Evolutionary conservation across 345 rosid genomes (phyloP).

Genomic region (Fremontodendron californicum): DNA sequence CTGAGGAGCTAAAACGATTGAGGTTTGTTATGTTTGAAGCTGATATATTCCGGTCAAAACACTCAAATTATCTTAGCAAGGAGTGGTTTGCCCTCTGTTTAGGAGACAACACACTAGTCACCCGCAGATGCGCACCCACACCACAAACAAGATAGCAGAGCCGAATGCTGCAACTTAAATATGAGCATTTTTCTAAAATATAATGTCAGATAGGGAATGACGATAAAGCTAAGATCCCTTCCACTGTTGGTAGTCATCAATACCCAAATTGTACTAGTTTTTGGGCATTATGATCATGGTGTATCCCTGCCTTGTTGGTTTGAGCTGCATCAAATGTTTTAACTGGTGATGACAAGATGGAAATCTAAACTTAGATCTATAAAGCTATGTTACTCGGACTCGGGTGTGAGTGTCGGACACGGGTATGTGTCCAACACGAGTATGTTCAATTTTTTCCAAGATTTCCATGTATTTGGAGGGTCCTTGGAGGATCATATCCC

Average conservation of each 20-base stretch:
- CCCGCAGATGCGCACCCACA: background rate
- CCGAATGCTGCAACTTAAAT: background rate
- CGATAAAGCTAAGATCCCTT: background rate
- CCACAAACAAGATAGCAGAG: background rate
- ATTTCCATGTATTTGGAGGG: too few relatives aligned
- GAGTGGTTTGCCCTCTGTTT: background rate
- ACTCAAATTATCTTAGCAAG: background rate
- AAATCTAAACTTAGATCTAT: background rate
- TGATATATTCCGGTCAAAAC: background rate
- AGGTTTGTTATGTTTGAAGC: conserved; percentile 47
- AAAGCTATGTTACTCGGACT: too few relatives aligned
- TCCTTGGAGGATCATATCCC: too few relatives aligned
- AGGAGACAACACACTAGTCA: background rate
- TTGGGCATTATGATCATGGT: background rate
- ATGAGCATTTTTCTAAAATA: background rate
- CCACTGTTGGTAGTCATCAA: background rate
- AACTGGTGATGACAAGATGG: background rate
- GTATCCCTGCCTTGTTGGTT: background rate
- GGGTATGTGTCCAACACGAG: too few relatives aligned
- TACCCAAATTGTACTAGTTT: background rate
- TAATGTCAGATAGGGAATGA: background rate
- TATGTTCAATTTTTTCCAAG: too few relatives aligned
- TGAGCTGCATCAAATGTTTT: background rate
- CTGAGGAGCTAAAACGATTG: conserved; percentile 78
- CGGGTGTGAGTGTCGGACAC: too few relatives aligned